Evolutionary conservation across 805 yeast genomes (phyloP).

Genomic region (Yamadazyma tumulicola): DNA sequence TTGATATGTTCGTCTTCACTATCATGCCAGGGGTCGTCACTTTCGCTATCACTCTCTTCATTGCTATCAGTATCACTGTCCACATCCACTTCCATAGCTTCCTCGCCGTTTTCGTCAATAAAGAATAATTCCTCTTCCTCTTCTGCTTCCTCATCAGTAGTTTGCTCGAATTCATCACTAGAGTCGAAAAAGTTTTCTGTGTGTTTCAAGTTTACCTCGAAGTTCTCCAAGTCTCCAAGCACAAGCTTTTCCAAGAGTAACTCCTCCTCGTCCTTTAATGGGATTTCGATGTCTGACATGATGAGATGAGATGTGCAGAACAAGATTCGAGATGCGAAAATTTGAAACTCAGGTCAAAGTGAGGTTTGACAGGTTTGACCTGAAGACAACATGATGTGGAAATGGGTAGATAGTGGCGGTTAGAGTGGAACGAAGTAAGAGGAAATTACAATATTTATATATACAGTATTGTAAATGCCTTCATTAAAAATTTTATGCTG

Average conservation of each 20-base stretch:
- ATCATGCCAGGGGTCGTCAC: conserved; percentile 67
- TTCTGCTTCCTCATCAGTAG: conserved; percentile 25
- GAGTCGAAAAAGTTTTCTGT: conserved; percentile 52
- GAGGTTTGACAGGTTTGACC: too few species aligned
- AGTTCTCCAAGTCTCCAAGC: conserved; percentile 82
- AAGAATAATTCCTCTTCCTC: conserved; percentile 40
- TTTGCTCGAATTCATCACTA: conserved; percentile 32
- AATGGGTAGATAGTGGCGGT: too few species aligned
- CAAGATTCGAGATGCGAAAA: conserved; percentile 1
- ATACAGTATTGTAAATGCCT: too few species aligned
- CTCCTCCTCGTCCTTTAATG: conserved; percentile 86
- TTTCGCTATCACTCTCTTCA: conserved; percentile 26
- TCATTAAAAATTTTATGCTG: too few species aligned
- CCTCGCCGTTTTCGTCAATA: conserved; percentile 40
- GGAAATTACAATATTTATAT: too few species aligned
- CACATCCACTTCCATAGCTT: conserved; percentile 21
- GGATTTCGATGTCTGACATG: conserved; percentile 25
- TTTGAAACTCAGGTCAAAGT: too few species aligned
- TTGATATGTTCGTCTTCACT: conserved; percentile 80
- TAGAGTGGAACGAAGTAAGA: too few species aligned
- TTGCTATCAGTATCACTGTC: conserved; percentile 18
- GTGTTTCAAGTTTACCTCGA: conserved; percentile 59
- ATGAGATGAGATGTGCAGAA: conserved; percentile 6
- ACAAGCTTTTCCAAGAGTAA: conserved; percentile 73
- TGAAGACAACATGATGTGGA: too few species aligned